These are phyloP conservation scores for Trichoderma cornu-damae DNA, from an alignment of 2,329 filamentous ascomycete genomes.

Conservation along the genomic window DNA sequence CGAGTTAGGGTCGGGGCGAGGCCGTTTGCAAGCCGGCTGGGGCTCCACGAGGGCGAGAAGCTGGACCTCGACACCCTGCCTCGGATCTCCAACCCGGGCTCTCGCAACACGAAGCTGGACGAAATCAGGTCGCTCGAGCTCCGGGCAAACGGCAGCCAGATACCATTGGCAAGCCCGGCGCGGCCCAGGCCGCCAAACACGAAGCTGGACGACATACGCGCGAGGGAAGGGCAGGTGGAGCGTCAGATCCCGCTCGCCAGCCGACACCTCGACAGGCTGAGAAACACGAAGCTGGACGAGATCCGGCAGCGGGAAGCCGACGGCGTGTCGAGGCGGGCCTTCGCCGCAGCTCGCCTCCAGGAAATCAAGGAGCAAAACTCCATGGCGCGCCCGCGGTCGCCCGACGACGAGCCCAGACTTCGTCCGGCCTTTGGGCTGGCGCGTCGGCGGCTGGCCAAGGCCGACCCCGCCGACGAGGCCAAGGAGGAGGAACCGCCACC, in stretches of 20 bases:
- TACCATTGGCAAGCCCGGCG: slow-evolving; percentile 15
- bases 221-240: slow-evolving; percentile 32
- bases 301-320: slow-evolving; percentile 42
- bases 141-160: slow-evolving; percentile 29
- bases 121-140: slow-evolving; percentile 42
- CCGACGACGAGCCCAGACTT: slow-evolving; percentile 33
- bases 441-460: neutral
- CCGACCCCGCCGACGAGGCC: neutral
- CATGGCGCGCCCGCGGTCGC: slow-evolving; percentile 40
- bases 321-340: slow-evolving; percentile 41
- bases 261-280: slow-evolving; percentile 28
- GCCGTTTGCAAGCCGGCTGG: slow-evolving; percentile 34
- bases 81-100: slow-evolving; percentile 27
- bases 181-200: slow-evolving; percentile 26
- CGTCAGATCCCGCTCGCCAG: slow-evolving; percentile 31
- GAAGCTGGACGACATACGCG: slow-evolving; percentile 36
- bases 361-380: slow-evolving; percentile 50
- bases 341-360: slow-evolving; percentile 47
- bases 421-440: slow-evolving; percentile 17
- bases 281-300: slow-evolving; percentile 47
- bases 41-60: slow-evolving; percentile 29
- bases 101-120: slow-evolving; percentile 42
- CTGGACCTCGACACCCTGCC: slow-evolving; percentile 28
- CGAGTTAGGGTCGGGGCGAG: slow-evolving; percentile 39
- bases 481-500: slow-evolving; percentile 19